Evolutionary conservation across 75 land plant genomes (phyloP), one percentile per base, ranked within the genome.

Genomic region (Selaginella moellendorffii): DNA sequence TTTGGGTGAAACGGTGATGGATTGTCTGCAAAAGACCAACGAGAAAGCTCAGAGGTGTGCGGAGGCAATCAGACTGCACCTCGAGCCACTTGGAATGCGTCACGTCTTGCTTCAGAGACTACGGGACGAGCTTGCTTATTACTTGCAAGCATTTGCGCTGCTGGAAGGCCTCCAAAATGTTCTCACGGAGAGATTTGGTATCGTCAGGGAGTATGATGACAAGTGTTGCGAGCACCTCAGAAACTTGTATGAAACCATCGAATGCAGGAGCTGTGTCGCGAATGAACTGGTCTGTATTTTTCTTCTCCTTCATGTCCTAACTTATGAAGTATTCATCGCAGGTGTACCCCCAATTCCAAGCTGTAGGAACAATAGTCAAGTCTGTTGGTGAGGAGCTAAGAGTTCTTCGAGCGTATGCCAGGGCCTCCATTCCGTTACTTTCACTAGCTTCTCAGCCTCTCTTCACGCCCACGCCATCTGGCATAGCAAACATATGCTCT

Each of bases 291-390:
- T 36, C 14, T 5, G 46, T 36, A n/a, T n/a, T n/a, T n/a, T n/a
- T n/a, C n/a, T n/a, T n/a, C n/a, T n/a, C n/a, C n/a, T n/a, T n/a
- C n/a, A n/a, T n/a, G n/a, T n/a, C n/a, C n/a, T n/a, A n/a, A n/a
- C n/a, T n/a, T n/a, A n/a, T n/a, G n/a, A n/a, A n/a, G n/a, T n/a
- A n/a, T n/a, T n/a, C n/a, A n/a, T n/a, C n/a, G n/a, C 59, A 56
- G 59, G 59, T 25, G 21, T 56, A 56, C n/a, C 59, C 59, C n/a
- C 25, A 56, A 24, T 25, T 56, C n/a, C 17, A 56, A 56, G 59
- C 25, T 56, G n/a, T 56, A 21, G 59, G 59, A 21, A n/a, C 9
- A n/a, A 5, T 25, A 8, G 59, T 56, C 21, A 56, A 24, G 19
- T 19, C 24, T 56, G 24, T 56, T 9, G 24, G 8, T 8, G 59